phyloP scores from a whole-genome alignment of 2,329 filamentous ascomycete genomes.

The Stagonosporopsis cucurbitacearum region DNA sequence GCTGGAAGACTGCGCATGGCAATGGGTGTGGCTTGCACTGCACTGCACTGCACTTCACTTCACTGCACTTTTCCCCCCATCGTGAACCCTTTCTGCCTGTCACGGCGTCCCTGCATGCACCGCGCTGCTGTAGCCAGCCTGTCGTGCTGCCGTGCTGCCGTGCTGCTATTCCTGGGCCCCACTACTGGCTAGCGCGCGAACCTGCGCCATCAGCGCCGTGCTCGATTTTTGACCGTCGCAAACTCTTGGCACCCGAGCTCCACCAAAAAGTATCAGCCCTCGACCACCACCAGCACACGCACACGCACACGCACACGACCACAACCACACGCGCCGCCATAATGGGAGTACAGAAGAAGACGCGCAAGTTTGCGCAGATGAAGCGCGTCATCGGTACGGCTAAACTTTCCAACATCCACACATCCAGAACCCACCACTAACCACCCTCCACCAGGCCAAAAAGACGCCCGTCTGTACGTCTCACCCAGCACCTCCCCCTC shows the following conservation, averaged over 20 bases:
- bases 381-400: conserved; percentile 78
- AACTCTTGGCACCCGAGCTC: conserved; percentile 18
- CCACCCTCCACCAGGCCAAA: conserved; percentile 56
- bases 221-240: conserved; percentile 4
- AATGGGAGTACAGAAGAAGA: conserved; percentile 91
- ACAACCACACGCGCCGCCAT: conserved; percentile 29
- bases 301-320: conserved; percentile 11
- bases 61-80: background rate
- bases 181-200: background rate
- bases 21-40: no score
- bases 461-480: conserved; percentile 72
- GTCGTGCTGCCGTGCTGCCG: no score
- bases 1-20: no score
- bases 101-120: conserved; percentile 17
- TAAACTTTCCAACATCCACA: background rate
- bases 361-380: conserved; percentile 84
- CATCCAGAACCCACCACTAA: background rate
- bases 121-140: no score
- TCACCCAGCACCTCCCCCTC: conserved; percentile 19
- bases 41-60: no score
- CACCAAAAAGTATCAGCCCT: conserved; percentile 22
- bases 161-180: conserved; percentile 19
- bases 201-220: conserved; percentile 3
- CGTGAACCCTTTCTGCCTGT: conserved; percentile 15
- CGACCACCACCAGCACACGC: conserved; percentile 6